Evolutionary conservation across 2,329 filamentous ascomycete genomes (phyloP), one percentile per base, ranked within the genome.

Genomic region (Leptographium radiaticola): DNA sequence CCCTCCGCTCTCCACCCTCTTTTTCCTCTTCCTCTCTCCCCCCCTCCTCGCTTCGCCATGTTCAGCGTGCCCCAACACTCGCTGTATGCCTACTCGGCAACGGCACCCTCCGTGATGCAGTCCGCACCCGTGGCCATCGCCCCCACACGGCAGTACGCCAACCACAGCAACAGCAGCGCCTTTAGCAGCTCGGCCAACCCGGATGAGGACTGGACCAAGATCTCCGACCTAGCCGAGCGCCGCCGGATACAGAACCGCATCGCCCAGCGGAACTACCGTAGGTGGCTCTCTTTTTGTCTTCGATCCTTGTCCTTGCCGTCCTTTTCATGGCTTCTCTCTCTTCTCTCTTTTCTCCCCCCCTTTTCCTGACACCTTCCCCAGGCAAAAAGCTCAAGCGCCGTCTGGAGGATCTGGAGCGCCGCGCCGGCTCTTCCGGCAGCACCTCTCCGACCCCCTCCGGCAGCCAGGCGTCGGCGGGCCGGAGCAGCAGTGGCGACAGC

Each of bases 191-290:
- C 89, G 59, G 91, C 90, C 63, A 94, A 95, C 68, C 87, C 91
- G 53, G 90, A 96, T 66, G 91, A 97, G 73, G 91, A 97, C 74
- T 97, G 91, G 91, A 96, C 91, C 66, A 95, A 96, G 81, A 95
- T 97, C 68, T 95, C 91, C 55, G 91, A 97, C 70, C 83, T 97
- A 56, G 91, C 90, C 51, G 91, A 97, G 73, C 84, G 93, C 65
- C 79, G 90, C 64, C 81, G 90, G 66, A 95, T 96, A 73, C 90
- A 97, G 72, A 97, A 97, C 74, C 84, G 91, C 62, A 96, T 97
- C 76, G 91, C 91, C 61, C 91, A 97, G 73, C 85, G 90, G 64
- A 95, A 95, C 75, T 96, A 96, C 74, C 89, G 89, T 95, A 76
- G 42, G 68, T n/a, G 20, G 7, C 11, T 16, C 25, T n/a, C 13